Base-by-base conservation (phyloP, 495 filamentous ascomycete species). In the Durotheca rogersii region DNA sequence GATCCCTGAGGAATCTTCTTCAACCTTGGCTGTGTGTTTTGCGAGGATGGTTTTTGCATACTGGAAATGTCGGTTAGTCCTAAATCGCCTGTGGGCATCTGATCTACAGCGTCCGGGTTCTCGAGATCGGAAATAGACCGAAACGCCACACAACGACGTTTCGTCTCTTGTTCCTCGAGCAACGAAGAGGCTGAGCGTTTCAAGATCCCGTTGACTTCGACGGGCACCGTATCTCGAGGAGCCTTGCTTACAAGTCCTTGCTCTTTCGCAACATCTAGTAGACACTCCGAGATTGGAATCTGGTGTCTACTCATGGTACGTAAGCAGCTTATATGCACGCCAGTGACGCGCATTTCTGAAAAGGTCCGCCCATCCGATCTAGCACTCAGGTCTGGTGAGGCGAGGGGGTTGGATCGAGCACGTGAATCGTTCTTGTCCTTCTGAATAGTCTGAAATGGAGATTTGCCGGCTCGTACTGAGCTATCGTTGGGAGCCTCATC, bases 191-290 rank as follows among this genome's bases (percentile, higher is more conserved):
- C 45, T 7, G 45, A 25, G 12, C 60, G 60, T 44, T 62, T 63
- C 15, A 31, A 25, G 3, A 25, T 9, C 34, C 15, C 14, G 12
- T 44, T 46, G 14, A 33, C 21, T 33, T 46, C 45, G 14, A 34
- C 25, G 17, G 30, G 23, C 17, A 55, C 49, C 11, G 14, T 42
- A 44, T 48, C 33, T 4, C 18, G 56, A 43, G 53, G 41, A 14
- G 36, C 43, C 38, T 48, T 66, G 38, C 62, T 66, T 14, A 66
- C 25, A 7, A 66, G 47, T 14, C 60, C 60, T 40, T 63, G 59
- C 4, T 66, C 81, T 80, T 41, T 49, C 21, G 62, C 62, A 29
- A 30, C 47, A 32, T 63, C 53, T 6, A 66, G 25, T 16, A 66
- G 32, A 12, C 19, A 40, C 7, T 50, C 40, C 2, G 57, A 32